Evolutionary conservation across 1,284 basidiomycete genomes (phyloP), one percentile per base, ranked within the genome.

Genomic region (Coniophora puteana): DNA sequence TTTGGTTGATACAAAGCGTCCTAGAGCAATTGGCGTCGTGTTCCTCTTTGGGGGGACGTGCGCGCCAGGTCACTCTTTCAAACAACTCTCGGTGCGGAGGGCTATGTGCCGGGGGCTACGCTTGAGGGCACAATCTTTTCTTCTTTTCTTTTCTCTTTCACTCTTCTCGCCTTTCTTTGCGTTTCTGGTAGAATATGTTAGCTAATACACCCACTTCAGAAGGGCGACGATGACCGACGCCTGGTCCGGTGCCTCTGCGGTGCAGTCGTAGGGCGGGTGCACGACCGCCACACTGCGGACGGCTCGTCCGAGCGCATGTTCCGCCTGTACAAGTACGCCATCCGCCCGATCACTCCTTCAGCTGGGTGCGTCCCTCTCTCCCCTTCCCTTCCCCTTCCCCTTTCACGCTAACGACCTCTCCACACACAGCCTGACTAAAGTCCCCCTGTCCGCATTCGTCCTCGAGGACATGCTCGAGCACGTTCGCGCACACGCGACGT

Each of bases 1-100:
- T 76, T 72, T 72, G 85, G 86, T 84, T 82, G 90, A 93, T 93
- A 92, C 89, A 82, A 86, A 66, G 51, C 74, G 85, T 85, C 90
- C 90, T 59, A 93, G 55, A 93, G 66, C 38, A 64, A 88, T 44
- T 45, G 50, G n/a, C n/a, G n/a, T n/a, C n/a, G n/a, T n/a, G n/a
- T n/a, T n/a, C n/a, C n/a, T n/a, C n/a, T n/a, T n/a, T n/a, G n/a
- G n/a, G n/a, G n/a, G n/a, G n/a, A n/a, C n/a, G n/a, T n/a, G n/a
- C n/a, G n/a, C n/a, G n/a, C n/a, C n/a, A n/a, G 46, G 37, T 25
- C 49, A 38, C 51, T 47, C 78, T 80, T 65, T 69, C 68, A 77
- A 86, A 90, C 87, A 93, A 89, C 89, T 81, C 83, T 77, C 80
- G 67, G 68, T 64, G 68, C 59, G 53, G 67, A 89, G 85, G 69